Percentiles rank a stretch among this genome's conserved stretches.
Conservation (phyloP, 495 filamentous ascomycete genomes). For the Talaromyces nanjingensis region DNA sequence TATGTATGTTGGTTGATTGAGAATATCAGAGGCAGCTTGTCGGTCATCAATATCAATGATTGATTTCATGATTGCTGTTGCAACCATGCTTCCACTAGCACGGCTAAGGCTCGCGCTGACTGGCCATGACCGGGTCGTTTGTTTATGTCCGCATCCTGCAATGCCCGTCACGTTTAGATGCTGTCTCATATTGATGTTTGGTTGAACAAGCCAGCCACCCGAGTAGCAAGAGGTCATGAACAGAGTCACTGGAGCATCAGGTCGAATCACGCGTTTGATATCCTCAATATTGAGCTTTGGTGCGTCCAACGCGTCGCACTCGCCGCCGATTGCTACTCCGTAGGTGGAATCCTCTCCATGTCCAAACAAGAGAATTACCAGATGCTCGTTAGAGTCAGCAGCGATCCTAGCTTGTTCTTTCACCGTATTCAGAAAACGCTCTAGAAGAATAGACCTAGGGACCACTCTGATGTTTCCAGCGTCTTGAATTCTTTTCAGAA, state of each 20-base stretch:
- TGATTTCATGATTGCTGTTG: background rate
- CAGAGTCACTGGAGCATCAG: slow-evolving; percentile 11
- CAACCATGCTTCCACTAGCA: background rate
- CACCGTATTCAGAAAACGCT: slow-evolving; percentile 1
- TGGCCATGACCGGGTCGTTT: background rate
- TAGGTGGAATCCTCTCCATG: slow-evolving; percentile 8
- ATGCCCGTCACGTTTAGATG: slow-evolving; percentile 12
- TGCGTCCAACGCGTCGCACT: background rate
- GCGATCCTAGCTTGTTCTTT: slow-evolving; percentile 6
- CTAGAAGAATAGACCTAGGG: background rate
- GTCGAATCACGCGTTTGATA: slow-evolving; percentile 5
- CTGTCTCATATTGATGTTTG: background rate
- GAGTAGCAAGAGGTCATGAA: slow-evolving; percentile 16
- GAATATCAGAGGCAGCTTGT: background rate
- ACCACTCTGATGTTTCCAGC: slow-evolving; percentile 7
- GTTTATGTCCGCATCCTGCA: background rate
- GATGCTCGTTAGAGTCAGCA: background rate
- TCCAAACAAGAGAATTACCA: slow-evolving; percentile 9
- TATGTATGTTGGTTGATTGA: slow-evolving; percentile 3
- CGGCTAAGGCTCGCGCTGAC: background rate
- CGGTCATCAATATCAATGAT: background rate
- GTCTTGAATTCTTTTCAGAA: background rate
- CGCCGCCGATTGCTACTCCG: slow-evolving; percentile 7
- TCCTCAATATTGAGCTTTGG: slow-evolving; percentile 10
- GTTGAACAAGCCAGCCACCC: slow-evolving; percentile 13